Evolutionary conservation across 352 stramenopile genomes (phyloP).

Genomic region (Pythium catenulatum): DNA sequence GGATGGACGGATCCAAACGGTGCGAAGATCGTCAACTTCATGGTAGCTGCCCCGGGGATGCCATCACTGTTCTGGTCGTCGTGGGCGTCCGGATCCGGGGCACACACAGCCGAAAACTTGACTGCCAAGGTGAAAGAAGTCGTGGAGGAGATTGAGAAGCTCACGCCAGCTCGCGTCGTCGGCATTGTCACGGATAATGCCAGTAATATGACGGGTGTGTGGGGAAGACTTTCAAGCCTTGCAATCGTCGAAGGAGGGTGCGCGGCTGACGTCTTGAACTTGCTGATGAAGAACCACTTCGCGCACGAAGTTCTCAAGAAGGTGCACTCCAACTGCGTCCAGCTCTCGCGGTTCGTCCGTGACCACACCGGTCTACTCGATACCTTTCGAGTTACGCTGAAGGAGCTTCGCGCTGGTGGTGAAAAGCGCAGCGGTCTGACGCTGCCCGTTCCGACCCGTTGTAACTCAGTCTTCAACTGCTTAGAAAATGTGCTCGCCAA

Average conservation of each 20-base stretch:
- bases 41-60: constrained; percentile 17
- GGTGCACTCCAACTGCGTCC: neutral
- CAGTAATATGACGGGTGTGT: neutral
- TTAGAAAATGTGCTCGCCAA: neutral
- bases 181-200: constrained; percentile 24
- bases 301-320: neutral
- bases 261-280: neutral
- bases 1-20: constrained; percentile 20
- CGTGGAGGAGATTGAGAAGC: neutral
- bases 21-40: constrained; percentile 19
- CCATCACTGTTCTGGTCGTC: constrained; percentile 1
- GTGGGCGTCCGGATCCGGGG: neutral
- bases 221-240: neutral
- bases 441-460: neutral
- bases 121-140: neutral
- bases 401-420: neutral
- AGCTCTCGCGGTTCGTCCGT: neutral
- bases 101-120: neutral
- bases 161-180: neutral
- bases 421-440: neutral
- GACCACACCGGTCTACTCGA: neutral
- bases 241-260: neutral
- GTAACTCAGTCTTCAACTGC: constrained; percentile 5
- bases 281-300: neutral
- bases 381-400: neutral